Base-by-base conservation (phyloP, 306 rosid species). In the Styphnolobium japonicum region DNA sequence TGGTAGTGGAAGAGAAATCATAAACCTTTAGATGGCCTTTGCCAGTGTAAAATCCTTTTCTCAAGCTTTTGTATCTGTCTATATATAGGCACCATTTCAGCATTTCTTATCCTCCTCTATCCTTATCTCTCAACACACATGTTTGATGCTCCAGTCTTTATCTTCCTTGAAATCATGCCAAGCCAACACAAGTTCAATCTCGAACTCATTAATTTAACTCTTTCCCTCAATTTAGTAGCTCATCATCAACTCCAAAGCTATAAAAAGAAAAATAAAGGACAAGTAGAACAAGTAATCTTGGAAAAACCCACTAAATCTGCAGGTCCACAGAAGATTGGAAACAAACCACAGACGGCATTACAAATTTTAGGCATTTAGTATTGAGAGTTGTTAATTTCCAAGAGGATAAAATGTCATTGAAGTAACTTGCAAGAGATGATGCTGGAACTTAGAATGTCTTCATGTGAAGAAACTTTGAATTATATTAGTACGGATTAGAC, bases 21-120 rank as follows among this genome's bases (percentile, higher is more conserved):
- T 39, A 69, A 83, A 64, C 58, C 48, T 76, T 55, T 86, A 60
- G 33, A 9, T 57, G 56, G 77, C 63, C 71, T 75, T 79, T 81
- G 57, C 22, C 70, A 75, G 25, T 58, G 88, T 70, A 16, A 71
- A 75, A 81, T 84, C 90, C 80, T 48, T 81, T 84, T 81, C 82
- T 69, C 15, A 65, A 87, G 63, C 80, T 73, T 79, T 81, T 81
- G 80, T 80, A 46, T 85, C 21, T 77, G 71, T 77, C 49, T 71
- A 75, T n/a, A n/a, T n/a, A 19, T 69, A 25, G 15, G 15, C 80
- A 71, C 73, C n/a, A n/a, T n/a, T n/a, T n/a, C n/a, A n/a, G n/a
- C 58, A 70, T 82, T 75, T 74, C 80, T 81, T 58, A 58, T 76
- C 83, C 81, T 61, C 61, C 52, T 52, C 45, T 31, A 52, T 51